Evolutionary conservation across 129 eudicot species (phyloP).

Genomic region (Flaveria brownii): DNA sequence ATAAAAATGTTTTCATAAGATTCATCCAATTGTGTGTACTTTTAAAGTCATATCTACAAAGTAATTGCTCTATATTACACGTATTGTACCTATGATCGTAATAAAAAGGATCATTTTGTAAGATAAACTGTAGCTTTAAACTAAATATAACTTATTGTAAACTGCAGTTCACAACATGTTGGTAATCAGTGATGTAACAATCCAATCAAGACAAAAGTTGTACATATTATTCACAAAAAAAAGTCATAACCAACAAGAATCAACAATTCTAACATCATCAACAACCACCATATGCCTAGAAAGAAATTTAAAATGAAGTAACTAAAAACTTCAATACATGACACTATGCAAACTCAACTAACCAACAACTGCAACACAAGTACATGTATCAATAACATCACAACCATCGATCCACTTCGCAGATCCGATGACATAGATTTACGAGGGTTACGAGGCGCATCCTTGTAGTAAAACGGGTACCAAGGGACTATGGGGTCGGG

Average conservation of each 20-base stretch:
- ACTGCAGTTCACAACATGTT: too few species aligned
- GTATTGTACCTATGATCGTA: too few species aligned
- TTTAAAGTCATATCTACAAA: too few species aligned
- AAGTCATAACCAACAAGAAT: not conserved
- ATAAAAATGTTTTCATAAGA: too few species aligned
- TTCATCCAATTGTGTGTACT: too few species aligned
- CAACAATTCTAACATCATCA: not conserved
- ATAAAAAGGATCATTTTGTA: too few species aligned
- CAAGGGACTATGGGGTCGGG: constrained; percentile 65
- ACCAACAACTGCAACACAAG: constrained; percentile 31
- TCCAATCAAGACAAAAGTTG: too few species aligned
- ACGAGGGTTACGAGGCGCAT: constrained; percentile 49
- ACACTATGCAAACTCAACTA: not conserved
- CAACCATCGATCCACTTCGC: constrained; percentile 32
- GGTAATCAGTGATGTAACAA: too few species aligned
- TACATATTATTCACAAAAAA: too few species aligned
- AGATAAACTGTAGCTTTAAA: too few species aligned
- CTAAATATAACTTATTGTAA: too few species aligned
- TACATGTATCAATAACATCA: constrained; percentile 27
- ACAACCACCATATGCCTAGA: not conserved
- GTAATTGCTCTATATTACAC: too few species aligned
- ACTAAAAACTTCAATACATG: not conserved
- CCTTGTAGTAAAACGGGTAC: constrained; percentile 71
- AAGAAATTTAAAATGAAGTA: not conserved
- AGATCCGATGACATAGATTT: constrained; percentile 41